Evolutionary conservation across 371 early-diverging fungal genomes (phyloP).

Genomic region (Mucor indicus): DNA sequence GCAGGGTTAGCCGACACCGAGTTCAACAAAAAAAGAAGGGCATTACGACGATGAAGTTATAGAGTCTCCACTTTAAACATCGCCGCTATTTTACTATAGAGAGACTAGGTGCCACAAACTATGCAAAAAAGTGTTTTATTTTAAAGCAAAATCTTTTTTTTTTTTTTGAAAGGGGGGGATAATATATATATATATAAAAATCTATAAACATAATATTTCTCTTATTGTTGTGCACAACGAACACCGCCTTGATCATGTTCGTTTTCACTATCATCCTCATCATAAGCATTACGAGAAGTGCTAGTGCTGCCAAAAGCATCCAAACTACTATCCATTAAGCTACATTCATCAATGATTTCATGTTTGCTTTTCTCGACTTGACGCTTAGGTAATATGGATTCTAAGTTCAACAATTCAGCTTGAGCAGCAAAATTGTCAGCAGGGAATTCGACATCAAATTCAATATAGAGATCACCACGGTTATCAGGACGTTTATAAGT

Average conservation of each 20-base stretch:
- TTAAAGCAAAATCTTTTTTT: too few species aligned
- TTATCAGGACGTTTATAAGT: slow-evolving; percentile 82
- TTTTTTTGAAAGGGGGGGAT: too few species aligned
- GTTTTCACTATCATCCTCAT: slow-evolving; percentile 72
- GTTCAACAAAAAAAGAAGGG: too few species aligned
- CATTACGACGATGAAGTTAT: too few species aligned
- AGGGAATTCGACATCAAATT: slow-evolving; percentile 96
- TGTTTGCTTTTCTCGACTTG: slow-evolving; percentile 18
- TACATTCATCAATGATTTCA: slow-evolving; percentile 49
- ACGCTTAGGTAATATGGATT: slow-evolving; percentile 51
- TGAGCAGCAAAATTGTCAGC: slow-evolving; percentile 65
- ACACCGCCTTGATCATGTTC: slow-evolving; percentile 62
- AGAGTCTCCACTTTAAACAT: too few species aligned
- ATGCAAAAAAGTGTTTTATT: too few species aligned
- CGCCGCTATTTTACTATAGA: too few species aligned
- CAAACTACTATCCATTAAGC: slow-evolving; percentile 31
- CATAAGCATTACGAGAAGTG: slow-evolving; percentile 40
- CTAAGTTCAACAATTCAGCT: slow-evolving; percentile 44
- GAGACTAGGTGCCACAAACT: too few species aligned
- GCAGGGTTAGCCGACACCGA: too few species aligned
- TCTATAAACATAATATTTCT: neutral
- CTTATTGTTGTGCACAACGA: slow-evolving; percentile 86
- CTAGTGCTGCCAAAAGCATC: slow-evolving; percentile 33
- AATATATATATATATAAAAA: too few species aligned
- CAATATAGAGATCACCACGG: slow-evolving; percentile 88